Conservation (phyloP, 257 asterid species). For the Cruciata laevipes region DNA sequence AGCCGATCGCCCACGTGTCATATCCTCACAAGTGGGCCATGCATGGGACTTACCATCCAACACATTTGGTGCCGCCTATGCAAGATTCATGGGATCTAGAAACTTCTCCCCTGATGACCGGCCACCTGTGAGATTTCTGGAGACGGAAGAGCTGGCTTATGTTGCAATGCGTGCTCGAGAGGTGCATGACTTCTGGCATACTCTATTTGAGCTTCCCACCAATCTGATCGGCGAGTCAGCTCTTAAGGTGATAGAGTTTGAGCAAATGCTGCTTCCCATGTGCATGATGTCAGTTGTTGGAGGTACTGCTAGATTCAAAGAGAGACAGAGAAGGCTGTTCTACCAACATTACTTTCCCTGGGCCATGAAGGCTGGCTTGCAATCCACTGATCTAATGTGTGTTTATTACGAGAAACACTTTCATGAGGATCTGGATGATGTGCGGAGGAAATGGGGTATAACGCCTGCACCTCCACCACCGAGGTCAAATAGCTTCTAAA, state of each 20-base stretch:
- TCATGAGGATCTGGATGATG: conserved; percentile 75
- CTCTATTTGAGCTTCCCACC: conserved; percentile 81
- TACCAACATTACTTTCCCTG: conserved; percentile 92
- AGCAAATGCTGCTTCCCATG: conserved; percentile 96
- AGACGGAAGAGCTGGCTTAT: conserved; percentile 78
- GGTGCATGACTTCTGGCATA: conserved; percentile 97
- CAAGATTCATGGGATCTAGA: conserved; percentile 87
- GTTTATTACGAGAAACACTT: conserved; percentile 84
- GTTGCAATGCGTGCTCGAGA: conserved; percentile 97
- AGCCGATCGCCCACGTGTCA: conserved; percentile 77
- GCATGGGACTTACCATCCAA: conserved; percentile 92
- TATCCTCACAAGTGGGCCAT: conserved; percentile 71
- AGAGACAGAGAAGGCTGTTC: conserved; percentile 64
- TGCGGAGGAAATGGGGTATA: conserved; percentile 74
- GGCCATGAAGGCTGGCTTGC: conserved; percentile 80
- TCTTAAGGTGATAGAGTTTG: conserved; percentile 80
- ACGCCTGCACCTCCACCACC: conserved; percentile 64
- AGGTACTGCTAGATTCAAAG: conserved; percentile 77
- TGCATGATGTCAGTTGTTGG: conserved; percentile 81
- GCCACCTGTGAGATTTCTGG: conserved; percentile 97
- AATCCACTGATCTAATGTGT: conserved; percentile 73
- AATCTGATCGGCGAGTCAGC: conserved; percentile 92
- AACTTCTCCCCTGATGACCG: conserved; percentile 93
- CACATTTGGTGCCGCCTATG: conserved; percentile 96
- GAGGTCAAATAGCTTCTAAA: conserved; percentile 13